Percentiles rank a stretch among this genome's conserved stretches.
Evolutionary conservation across 2,329 filamentous ascomycete genomes (phyloP).

Genomic region (Fusarium chaquense): DNA sequence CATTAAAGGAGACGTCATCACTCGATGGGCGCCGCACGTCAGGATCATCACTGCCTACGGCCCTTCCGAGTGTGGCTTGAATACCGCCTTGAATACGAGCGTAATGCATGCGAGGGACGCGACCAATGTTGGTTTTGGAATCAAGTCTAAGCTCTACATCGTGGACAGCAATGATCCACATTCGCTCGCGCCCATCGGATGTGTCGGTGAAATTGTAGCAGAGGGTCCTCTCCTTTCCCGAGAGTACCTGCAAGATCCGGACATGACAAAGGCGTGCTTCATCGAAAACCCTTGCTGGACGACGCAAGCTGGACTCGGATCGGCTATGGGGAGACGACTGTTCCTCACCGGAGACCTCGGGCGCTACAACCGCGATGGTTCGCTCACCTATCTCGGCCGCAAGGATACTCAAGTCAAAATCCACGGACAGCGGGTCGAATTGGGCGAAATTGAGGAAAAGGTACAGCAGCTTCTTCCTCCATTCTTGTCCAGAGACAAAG

Average conservation of each 20-base stretch:
- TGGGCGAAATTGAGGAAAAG: slow-evolving; percentile 44
- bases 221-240: slow-evolving; percentile 8
- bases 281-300: slow-evolving; percentile 8
- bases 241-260: slow-evolving; percentile 13
- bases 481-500: slow-evolving; percentile 15
- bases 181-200: slow-evolving; percentile 12
- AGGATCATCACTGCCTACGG: slow-evolving; percentile 8
- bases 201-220: slow-evolving; percentile 14
- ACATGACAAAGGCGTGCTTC: slow-evolving; percentile 9
- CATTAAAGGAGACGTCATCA: slow-evolving; percentile 7
- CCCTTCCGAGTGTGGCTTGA: slow-evolving; percentile 10
- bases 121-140: slow-evolving; percentile 9
- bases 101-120: slow-evolving; percentile 9
- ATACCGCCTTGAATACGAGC: slow-evolving; percentile 6
- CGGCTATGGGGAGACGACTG: slow-evolving; percentile 10
- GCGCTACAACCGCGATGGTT: slow-evolving; percentile 53
- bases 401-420: background rate
- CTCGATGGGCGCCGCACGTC: slow-evolving; percentile 9
- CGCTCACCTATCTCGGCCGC: slow-evolving; percentile 59
- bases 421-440: slow-evolving; percentile 66
- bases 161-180: slow-evolving; percentile 12
- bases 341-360: slow-evolving; percentile 53
- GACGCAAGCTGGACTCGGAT: slow-evolving; percentile 10
- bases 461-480: slow-evolving; percentile 13
- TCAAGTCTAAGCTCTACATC: slow-evolving; percentile 13